Conservation (phyloP, 306 rosid genomes). For the Urtica urens region DNA sequence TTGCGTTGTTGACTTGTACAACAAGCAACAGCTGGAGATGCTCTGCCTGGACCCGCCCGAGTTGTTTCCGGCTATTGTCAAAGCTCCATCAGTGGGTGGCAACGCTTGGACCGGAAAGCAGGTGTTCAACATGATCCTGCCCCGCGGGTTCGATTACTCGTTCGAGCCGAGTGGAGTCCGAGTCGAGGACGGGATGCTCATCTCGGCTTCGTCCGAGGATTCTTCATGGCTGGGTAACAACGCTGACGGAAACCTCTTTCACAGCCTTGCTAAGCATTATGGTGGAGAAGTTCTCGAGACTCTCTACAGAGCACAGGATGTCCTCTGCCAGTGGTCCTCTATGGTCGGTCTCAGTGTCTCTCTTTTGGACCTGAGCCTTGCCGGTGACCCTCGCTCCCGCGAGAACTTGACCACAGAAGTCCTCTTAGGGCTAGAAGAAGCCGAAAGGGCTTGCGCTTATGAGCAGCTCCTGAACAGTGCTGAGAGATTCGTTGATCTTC, state of each 20-base stretch:
- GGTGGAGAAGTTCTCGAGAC: constrained; percentile 39
- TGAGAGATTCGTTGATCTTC: constrained; percentile 37
- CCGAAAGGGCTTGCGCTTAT: constrained; percentile 47
- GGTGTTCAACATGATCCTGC: constrained; percentile 69
- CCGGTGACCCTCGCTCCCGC: constrained; percentile 41
- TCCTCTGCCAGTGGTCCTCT: constrained; percentile 84
- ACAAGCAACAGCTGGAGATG: constrained; percentile 89
- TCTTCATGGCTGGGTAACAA: constrained; percentile 78
- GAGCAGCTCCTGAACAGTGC: constrained; percentile 48
- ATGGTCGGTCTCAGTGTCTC: constrained; percentile 86
- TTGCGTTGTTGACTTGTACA: constrained; percentile 32
- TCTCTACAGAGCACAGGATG: constrained; percentile 54
- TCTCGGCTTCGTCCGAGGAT: constrained; percentile 57
- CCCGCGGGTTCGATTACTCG: constrained; percentile 44
- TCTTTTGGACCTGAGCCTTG: constrained; percentile 61
- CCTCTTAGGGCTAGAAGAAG: constrained; percentile 58
- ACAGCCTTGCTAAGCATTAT: constrained; percentile 40
- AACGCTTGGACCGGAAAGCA: constrained; percentile 79
- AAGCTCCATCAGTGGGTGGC: constrained; percentile 36
- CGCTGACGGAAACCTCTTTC: constrained; percentile 43
- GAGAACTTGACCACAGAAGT: constrained; percentile 79
- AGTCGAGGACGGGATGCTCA: constrained; percentile 50
- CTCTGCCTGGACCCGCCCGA: constrained; percentile 20
- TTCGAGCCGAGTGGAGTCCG: constrained; percentile 38
- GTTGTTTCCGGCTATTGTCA: constrained; percentile 41